Base-by-base conservation (phyloP, 2,329 filamentous ascomycete species). In the Pseudomassariella vexata region DNA sequence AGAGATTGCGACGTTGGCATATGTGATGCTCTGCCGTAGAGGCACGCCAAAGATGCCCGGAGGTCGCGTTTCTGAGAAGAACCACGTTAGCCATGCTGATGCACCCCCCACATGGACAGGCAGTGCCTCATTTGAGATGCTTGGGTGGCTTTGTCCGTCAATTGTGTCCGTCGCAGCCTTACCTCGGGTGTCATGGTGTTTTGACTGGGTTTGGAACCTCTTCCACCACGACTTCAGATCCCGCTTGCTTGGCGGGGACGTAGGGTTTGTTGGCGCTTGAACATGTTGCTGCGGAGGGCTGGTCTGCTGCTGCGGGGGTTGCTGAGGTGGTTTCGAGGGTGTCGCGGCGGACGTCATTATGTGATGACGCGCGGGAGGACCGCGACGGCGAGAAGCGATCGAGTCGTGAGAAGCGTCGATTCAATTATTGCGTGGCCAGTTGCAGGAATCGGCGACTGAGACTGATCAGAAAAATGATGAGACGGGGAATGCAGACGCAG, bases 161-260 rank as follows among this genome's bases (percentile, higher is more conserved):
- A n/a, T n/a, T n/a, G n/a, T n/a, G n/a, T n/a, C n/a, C n/a, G n/a
- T n/a, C n/a, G 40, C 44, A 46, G 49, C 70, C 71, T 53, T 72
- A 79, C 75, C 73, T 51, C 68, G 62, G 30, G 63, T 48, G 44
- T 79, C 74, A 34, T 75, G 68, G 37, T 70, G 67, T 49, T 69
- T 76, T 22, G 68, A 61, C 27, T 73, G 67, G 33, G 84, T 75
- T 64, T 92, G 92, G 65, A 98, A 96, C 50, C 82, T 80, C 62
- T 88, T 95, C 92, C 92, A 96, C 92, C 92, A 98, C 38, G 85
- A 94, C 48, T 88, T 84, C 47, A 96, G 69, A 57, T 95, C 88
- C 56, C 86, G 79, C 65, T 84, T 94, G 45, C 79, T 86, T 19
- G 86, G 86, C 34, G 85, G 85, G 24, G 85, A 87, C 56, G 71